Conservation (phyloP, 1,284 basidiomycete genomes). For the Leccinum pachyderme region DNA sequence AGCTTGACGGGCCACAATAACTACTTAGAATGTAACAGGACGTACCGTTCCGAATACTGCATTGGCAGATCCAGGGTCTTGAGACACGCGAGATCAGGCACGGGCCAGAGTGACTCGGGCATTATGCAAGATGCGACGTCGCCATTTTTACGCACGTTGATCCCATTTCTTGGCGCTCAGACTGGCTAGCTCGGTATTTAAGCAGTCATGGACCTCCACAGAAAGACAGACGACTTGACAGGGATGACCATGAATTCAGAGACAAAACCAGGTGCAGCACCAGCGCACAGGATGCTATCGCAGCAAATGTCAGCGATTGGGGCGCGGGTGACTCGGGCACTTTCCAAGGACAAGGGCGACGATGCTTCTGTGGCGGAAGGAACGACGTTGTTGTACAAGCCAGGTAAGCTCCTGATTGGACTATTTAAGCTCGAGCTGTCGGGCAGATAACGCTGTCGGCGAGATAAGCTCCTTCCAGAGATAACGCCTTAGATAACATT, state of each 20-base stretch:
- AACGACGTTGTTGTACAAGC: constrained; percentile 10
- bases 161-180: constrained; percentile 8
- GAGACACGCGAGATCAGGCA: constrained; percentile 9
- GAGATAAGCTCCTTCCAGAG: constrained; percentile 20
- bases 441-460: constrained; percentile 18
- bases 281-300: constrained; percentile 12
- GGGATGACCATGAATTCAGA: constrained; percentile 11
- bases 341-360: constrained; percentile 15
- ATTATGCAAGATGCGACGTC: constrained; percentile 4
- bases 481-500: constrained; percentile 24
- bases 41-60: background rate
- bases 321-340: constrained; percentile 15
- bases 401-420: constrained; percentile 9
- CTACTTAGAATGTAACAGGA: background rate
- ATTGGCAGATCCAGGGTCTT: constrained; percentile 1
- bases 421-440: constrained; percentile 12
- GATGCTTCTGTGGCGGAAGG: constrained; percentile 3
- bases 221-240: background rate
- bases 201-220: constrained; percentile 4
- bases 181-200: constrained; percentile 12
- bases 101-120: background rate
- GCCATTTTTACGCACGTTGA: constrained; percentile 18
- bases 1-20: background rate
- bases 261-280: constrained; percentile 4
- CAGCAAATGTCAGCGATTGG: constrained; percentile 26